A percentile compares a stretch with the other conserved stretches of the same genome.
Conservation (phyloP, 305 asterid genomes). For the Fraxinus paxiana region DNA sequence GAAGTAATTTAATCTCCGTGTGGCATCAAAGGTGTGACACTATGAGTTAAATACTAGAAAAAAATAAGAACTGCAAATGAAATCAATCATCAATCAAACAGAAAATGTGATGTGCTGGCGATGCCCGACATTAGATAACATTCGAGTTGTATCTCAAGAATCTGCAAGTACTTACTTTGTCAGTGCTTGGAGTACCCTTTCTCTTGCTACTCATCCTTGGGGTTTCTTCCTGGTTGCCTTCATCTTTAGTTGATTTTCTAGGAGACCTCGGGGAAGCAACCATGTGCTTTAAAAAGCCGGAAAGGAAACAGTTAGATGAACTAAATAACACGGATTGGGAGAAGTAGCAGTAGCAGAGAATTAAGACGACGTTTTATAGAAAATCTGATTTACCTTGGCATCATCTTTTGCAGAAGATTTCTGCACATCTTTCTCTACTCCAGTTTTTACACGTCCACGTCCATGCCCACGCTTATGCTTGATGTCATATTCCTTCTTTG, state of each 20-base stretch:
- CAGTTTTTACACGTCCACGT: conserved; percentile 51
- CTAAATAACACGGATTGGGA: conserved; percentile 3
- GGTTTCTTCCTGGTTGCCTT: conserved; percentile 50
- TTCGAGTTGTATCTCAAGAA: conserved; percentile 1
- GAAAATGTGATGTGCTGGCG: neutral
- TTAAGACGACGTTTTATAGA: conserved; percentile 13
- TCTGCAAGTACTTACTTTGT: conserved; percentile 42
- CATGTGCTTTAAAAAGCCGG: conserved; percentile 35
- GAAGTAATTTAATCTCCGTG: neutral
- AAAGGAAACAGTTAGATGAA: conserved; percentile 20
- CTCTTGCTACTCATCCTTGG: conserved; percentile 55
- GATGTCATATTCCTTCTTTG: conserved; percentile 40
- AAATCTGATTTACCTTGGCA: conserved; percentile 37
- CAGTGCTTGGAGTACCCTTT: conserved; percentile 53
- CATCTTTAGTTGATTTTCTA: conserved; percentile 46
- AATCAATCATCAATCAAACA: neutral
- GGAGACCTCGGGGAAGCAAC: conserved; percentile 48
- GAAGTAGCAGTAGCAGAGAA: conserved; percentile 20
- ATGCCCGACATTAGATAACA: neutral
- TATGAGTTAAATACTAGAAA: neutral
- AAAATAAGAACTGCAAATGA: neutral
- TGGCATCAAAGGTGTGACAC: neutral
- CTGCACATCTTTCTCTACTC: conserved; percentile 33
- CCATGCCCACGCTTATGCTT: conserved; percentile 31
- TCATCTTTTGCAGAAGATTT: conserved; percentile 47